These are phyloP conservation scores for Colletotrichum lini DNA, from an alignment of 2,329 filamentous ascomycete genomes.

Conservation along the genomic window DNA sequence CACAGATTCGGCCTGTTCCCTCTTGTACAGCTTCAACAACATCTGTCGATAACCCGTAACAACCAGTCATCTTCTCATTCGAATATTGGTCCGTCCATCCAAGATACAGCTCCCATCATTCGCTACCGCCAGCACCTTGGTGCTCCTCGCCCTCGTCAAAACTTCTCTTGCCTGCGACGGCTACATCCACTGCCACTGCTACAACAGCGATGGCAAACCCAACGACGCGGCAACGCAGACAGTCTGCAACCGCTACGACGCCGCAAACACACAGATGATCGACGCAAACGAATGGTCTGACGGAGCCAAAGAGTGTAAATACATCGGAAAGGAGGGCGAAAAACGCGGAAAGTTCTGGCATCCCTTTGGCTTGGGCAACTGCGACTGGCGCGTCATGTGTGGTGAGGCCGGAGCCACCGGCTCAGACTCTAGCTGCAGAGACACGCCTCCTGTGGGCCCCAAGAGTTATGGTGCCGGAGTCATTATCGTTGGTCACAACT, in stretches of 20 bases:
- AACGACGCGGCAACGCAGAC: slow-evolving; percentile 9
- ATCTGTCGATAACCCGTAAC: no score
- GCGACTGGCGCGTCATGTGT: slow-evolving; percentile 13
- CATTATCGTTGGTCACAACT: no score
- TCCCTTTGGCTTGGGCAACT: slow-evolving; percentile 10
- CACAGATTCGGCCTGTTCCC: no score
- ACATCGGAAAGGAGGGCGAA: background rate
- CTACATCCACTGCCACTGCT: slow-evolving; percentile 23
- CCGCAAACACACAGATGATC: background rate
- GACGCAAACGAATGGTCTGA: slow-evolving; percentile 7
- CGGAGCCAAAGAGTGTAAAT: slow-evolving; percentile 7
- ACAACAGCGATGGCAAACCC: background rate
- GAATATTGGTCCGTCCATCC: background rate
- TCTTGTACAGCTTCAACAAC: no score
- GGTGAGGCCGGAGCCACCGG: slow-evolving; percentile 1
- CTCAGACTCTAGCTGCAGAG: slow-evolving; percentile 4
- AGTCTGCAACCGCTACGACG: slow-evolving; percentile 5
- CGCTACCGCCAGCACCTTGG: background rate
- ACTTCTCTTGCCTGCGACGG: slow-evolving; percentile 3
- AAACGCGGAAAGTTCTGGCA: background rate
- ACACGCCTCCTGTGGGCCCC: background rate
- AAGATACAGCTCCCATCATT: slow-evolving; percentile 6
- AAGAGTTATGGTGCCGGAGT: no score
- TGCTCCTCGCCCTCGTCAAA: background rate
- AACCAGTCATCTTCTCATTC: no score